Evolutionary conservation across 2,329 filamentous ascomycete genomes (phyloP).

Genomic region (Mycosphaerella arachidis): DNA sequence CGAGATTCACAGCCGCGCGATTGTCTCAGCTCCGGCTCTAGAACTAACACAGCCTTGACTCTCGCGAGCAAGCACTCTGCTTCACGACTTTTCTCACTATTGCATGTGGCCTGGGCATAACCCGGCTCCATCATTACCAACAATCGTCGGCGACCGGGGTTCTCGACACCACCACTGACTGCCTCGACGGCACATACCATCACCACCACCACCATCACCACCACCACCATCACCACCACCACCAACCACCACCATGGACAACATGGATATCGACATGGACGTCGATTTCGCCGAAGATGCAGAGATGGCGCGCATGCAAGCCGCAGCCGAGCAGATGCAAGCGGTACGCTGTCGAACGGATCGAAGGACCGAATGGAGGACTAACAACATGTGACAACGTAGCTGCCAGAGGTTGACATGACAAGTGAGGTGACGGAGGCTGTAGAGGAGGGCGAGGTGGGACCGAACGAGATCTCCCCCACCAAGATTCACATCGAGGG

Average conservation of each 20-base stretch:
- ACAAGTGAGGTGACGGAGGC: constrained; percentile 26
- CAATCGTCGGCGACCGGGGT: background rate
- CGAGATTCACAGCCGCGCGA: background rate
- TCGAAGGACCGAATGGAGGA: background rate
- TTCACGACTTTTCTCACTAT: background rate
- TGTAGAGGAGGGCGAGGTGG: constrained; percentile 33
- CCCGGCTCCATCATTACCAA: background rate
- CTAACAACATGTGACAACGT: constrained; percentile 3
- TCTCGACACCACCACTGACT: background rate
- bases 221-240: constrained; percentile 13
- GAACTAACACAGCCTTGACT: background rate
- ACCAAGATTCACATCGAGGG: constrained; percentile 81
- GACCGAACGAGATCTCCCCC: constrained; percentile 35
- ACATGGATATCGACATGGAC: constrained; percentile 33
- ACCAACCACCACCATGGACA: constrained; percentile 13
- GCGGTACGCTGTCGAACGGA: constrained; percentile 17
- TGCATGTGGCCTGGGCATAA: background rate
- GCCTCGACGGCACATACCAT: background rate
- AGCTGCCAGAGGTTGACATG: constrained; percentile 25
- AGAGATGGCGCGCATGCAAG: constrained; percentile 31
- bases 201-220: constrained; percentile 10
- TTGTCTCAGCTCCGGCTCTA: background rate
- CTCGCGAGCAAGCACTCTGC: background rate
- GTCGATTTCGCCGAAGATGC: constrained; percentile 32
- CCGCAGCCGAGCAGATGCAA: constrained; percentile 27